phyloP scores from a whole-genome alignment of 306 rosid genomes.

The Hippophae tibetana region DNA sequence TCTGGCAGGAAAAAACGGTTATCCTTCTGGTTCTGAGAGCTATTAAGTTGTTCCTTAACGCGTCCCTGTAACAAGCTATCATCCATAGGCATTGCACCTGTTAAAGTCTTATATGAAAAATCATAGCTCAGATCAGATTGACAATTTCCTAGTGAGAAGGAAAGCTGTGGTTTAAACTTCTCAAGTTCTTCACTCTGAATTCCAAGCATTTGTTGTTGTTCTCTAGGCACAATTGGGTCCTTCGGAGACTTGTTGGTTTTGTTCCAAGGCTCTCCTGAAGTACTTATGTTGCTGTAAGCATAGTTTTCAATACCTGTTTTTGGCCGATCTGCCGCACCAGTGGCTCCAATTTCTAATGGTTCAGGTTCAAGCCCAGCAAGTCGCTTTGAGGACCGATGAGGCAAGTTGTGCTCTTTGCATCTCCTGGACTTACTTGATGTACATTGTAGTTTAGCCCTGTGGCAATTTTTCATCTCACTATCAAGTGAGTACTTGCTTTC shows the following conservation, averaged over 20 bases:
- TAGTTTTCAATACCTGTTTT: not conserved
- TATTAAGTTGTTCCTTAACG: conserved; percentile 43
- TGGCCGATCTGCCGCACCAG: conserved; percentile 18
- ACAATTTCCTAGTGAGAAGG: conserved; percentile 62
- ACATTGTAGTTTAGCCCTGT: conserved; percentile 22
- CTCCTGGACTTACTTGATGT: conserved; percentile 30
- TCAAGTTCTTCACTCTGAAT: conserved; percentile 25
- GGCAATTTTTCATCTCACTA: conserved; percentile 23
- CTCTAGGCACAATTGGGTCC: conserved; percentile 14
- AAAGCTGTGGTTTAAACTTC: conserved; percentile 35
- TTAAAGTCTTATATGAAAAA: conserved; percentile 72
- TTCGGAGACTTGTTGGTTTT: conserved; percentile 23
- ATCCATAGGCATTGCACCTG: conserved; percentile 69
- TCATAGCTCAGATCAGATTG: conserved; percentile 86
- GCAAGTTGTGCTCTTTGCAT: conserved; percentile 32
- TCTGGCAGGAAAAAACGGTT: conserved; percentile 44
- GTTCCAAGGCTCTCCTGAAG: conserved; percentile 19
- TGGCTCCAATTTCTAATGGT: conserved; percentile 18
- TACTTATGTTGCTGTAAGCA: too few relatives aligned
- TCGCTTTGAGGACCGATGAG: conserved; percentile 43
- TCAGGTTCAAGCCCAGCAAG: conserved; percentile 53
- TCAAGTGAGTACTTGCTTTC: conserved; percentile 14
- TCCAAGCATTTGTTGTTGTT: conserved; percentile 19
- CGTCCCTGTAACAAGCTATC: conserved; percentile 48
- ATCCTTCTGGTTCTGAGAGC: conserved; percentile 28